Evolutionary conservation across 768 basidiomycete species (phyloP), one percentile per base, ranked within the genome.

Genomic region (Flagelloscypha sp.): DNA sequence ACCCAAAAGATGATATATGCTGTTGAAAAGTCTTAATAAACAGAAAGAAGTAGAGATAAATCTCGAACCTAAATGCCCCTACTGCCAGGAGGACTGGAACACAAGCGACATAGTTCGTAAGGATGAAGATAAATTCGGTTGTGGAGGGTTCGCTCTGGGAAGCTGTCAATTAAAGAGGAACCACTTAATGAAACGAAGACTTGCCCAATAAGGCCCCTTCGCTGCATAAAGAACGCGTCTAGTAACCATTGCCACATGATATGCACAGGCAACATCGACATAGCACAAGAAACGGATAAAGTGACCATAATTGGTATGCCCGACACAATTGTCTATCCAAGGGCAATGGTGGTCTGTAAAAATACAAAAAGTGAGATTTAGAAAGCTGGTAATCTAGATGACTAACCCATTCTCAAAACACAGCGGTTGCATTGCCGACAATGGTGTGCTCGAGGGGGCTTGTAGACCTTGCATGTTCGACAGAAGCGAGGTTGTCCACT

Each of bases 291-390:
- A 98, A 13, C 92, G 84, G 34, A 95, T 63, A 48, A 89, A 89
- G 57, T 86, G 72, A 1, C 83, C 84, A 45, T 95, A 80, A 56
- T 97, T 99, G 61, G 69, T 76, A 55, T 89, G 82, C 1, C 95
- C 95, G 43, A 99, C 84, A 50, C 93, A 94, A 48, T 92, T 97
- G 55, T 89, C 82, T 21, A 90, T 76, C 89, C 87, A 93, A 6
- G 87, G 88, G 53, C 87, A 89, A 50, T 90, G 87, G 49, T 90
- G 87, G 54, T 90, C 87, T 88, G 41, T 27, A 44, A 24, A 29
- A 22, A 15, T 36, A 17, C 41, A 17, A 52, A 40, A 36, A 35
- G 27, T 31, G 25, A 9, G 23, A 10, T 27, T 33, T 7, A 33
- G 16, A 12, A 16, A 9, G 33, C 11, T 27, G 24, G 23, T 13